These are phyloP conservation scores for Silybum marianum DNA, from an alignment of 129 eudicot species.

Conservation along the genomic window DNA sequence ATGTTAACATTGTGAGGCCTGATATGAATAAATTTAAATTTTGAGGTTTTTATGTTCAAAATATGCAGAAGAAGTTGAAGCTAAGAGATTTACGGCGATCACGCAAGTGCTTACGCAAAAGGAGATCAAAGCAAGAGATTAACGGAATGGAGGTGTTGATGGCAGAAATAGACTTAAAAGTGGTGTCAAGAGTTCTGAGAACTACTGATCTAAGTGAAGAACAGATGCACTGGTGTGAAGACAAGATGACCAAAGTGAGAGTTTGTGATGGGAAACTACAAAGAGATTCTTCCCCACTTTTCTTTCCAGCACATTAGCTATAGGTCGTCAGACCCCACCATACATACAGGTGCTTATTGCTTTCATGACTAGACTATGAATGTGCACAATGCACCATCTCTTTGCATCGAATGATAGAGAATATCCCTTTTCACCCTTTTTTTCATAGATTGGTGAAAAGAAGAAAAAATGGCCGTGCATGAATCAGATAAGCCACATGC, in stretches of 20 bases:
- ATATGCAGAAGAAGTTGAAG: conserved; percentile 72
- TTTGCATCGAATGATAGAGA: conserved; percentile 36
- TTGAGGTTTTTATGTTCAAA: neutral
- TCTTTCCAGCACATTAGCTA: conserved; percentile 80
- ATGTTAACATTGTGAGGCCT: neutral
- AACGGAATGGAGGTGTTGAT: conserved; percentile 72
- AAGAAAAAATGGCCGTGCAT: conserved; percentile 30
- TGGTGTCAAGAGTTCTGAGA: conserved; percentile 90
- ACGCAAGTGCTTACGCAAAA: conserved; percentile 53
- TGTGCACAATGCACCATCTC: conserved; percentile 38
- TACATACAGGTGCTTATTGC: conserved; percentile 37
- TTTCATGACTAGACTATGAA: conserved; percentile 78
- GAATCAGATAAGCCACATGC: conserved; percentile 40
- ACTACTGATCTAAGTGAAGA: conserved; percentile 75
- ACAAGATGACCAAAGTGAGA: conserved; percentile 78
- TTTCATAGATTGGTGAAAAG: conserved; percentile 25
- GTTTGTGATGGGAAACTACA: conserved; percentile 68
- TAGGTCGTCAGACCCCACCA: conserved; percentile 15
- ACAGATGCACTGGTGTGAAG: conserved; percentile 94
- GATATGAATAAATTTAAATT: neutral
- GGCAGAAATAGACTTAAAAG: conserved; percentile 83
- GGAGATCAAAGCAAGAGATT: conserved; percentile 44
- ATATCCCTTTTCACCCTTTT: conserved; percentile 41
- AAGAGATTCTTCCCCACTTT: conserved; percentile 98
- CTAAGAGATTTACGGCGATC: conserved; percentile 60